Conservation (phyloP, 495 filamentous ascomycete genomes). For the Hypomontagnella submonticulosa region DNA sequence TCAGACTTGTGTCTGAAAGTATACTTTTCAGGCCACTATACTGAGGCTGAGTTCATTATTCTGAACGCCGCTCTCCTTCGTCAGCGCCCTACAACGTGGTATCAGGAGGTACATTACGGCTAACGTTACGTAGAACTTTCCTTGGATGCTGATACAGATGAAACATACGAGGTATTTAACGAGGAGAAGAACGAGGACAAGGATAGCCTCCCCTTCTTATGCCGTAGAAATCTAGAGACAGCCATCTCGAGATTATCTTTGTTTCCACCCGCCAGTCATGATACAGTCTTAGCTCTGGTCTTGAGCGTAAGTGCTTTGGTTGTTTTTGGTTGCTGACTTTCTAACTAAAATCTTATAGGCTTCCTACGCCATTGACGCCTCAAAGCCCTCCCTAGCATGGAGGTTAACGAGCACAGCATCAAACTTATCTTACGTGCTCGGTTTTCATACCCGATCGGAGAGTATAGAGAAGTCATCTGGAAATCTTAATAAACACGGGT, state of each 20-base stretch:
- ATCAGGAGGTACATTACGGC: no score
- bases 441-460: slow-evolving; percentile 1
- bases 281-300: neutral
- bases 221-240: neutral
- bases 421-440: neutral
- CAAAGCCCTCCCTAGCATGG: neutral
- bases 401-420: neutral
- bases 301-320: neutral
- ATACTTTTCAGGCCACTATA: neutral
- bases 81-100: neutral
- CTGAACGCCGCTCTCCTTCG: neutral
- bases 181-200: neutral
- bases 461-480: neutral
- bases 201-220: neutral
- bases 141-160: no score
- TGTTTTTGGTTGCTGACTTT: neutral
- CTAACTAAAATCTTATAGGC: neutral
- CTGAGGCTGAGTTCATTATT: slow-evolving; percentile 2
- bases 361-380: neutral
- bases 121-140: no score
- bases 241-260: neutral
- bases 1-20: slow-evolving; percentile 4
- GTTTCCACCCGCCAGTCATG: neutral
- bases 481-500: neutral
- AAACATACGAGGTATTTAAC: no score